phyloP scores from a whole-genome alignment of 257 asterid genomes.

The Fraxinus americana region DNA sequence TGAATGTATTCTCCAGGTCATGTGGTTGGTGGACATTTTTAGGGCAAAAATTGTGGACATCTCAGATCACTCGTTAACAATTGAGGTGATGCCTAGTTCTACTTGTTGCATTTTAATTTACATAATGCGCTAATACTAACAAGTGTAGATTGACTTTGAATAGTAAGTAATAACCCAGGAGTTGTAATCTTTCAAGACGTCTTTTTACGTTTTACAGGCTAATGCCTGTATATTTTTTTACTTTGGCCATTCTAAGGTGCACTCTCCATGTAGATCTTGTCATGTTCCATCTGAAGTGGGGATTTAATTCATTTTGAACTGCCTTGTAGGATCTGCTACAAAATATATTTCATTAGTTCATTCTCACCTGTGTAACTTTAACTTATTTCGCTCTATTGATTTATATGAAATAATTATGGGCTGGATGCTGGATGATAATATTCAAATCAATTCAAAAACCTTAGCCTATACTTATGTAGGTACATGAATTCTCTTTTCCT shows the following conservation, averaged over 20 bases:
- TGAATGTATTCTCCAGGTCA: slow-evolving; percentile 57
- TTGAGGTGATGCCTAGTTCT: slow-evolving; percentile 64
- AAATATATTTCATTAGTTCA: not conserved
- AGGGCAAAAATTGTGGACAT: slow-evolving; percentile 96
- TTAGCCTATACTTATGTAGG: not conserved
- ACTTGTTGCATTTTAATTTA: slow-evolving; percentile 1
- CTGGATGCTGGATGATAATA: not conserved
- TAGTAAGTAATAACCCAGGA: not conserved
- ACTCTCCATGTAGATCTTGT: not conserved
- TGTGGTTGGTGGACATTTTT: slow-evolving; percentile 94
- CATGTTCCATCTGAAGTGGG: slow-evolving; percentile 7
- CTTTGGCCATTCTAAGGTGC: not conserved
- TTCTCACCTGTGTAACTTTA: not conserved
- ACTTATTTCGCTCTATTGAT: not conserved
- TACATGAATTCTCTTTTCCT: not conserved
- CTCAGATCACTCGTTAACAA: slow-evolving; percentile 83
- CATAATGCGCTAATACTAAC: slow-evolving; percentile 10
- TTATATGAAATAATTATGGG: not conserved
- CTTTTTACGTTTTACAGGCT: slow-evolving; percentile 1
- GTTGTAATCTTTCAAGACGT: not conserved
- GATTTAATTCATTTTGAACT: not conserved
- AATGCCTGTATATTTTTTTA: slow-evolving; percentile 9
- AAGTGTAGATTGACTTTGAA: slow-evolving; percentile 3
- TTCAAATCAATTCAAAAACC: not conserved
- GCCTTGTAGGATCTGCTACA: slow-evolving; percentile 9